Percentiles rank a stretch among this genome's conserved stretches.
These are phyloP conservation scores for Aspergillus bertholletiae DNA, from an alignment of 495 filamentous ascomycete species.

Conservation along the genomic window DNA sequence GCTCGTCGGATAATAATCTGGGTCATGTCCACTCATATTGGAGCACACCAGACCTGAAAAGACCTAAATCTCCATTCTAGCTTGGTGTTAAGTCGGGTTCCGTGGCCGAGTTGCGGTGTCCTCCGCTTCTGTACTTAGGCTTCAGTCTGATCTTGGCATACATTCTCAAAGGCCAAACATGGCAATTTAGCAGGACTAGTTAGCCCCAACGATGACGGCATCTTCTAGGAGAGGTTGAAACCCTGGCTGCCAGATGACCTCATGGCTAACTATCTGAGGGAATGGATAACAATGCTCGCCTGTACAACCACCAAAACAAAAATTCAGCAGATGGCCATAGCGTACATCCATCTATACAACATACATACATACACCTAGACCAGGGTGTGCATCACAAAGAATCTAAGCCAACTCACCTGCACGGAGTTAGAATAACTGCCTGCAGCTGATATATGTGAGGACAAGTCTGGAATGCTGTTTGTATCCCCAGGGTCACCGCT, in stretches of 20 bases:
- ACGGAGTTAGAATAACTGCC: neutral
- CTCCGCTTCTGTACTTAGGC: neutral
- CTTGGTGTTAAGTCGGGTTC: neutral
- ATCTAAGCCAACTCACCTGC: neutral
- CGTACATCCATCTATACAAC: too few relatives aligned
- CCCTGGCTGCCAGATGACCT: neutral
- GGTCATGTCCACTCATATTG: slow-evolving; percentile 1
- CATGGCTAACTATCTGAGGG: neutral
- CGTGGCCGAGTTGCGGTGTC: neutral
- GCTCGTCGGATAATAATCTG: slow-evolving; percentile 11
- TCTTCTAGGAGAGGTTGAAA: neutral
- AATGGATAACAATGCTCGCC: neutral
- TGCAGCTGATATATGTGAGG: neutral
- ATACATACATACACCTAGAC: too few relatives aligned
- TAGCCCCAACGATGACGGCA: neutral
- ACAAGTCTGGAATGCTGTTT: neutral
- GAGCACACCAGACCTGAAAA: slow-evolving; percentile 2
- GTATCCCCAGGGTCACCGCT: neutral
- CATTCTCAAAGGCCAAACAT: neutral
- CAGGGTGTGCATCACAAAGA: neutral
- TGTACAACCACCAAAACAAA: neutral
- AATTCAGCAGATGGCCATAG: neutral
- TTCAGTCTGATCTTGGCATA: neutral
- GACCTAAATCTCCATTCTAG: neutral
- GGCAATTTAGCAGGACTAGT: neutral